These are phyloP conservation scores for Colletotrichum cuscutae DNA, from an alignment of 2,329 filamentous ascomycete species.

Conservation along the genomic window DNA sequence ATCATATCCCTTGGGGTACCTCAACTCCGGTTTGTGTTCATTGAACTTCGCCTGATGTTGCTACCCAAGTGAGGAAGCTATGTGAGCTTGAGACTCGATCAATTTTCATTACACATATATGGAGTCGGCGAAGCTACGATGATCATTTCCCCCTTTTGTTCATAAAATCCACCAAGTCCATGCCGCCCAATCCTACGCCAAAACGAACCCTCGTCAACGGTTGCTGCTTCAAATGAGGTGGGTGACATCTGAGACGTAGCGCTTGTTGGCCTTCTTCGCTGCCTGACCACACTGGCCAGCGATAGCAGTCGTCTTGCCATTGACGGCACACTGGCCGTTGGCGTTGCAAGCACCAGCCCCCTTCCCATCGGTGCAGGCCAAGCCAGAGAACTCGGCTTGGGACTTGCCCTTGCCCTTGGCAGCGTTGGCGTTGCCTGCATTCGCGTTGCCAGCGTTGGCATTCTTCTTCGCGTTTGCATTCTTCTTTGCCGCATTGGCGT, in stretches of 20 bases:
- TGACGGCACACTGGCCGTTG: slow-evolving; percentile 22
- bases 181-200: not conserved
- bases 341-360: slow-evolving; percentile 26
- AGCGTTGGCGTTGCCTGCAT: too few species aligned
- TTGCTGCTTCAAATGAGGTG: not conserved
- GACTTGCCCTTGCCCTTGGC: slow-evolving; percentile 14
- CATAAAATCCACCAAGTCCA: not conserved
- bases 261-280: slow-evolving; percentile 18
- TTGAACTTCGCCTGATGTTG: not conserved
- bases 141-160: not conserved
- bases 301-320: slow-evolving; percentile 28
- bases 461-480: slow-evolving; percentile 1
- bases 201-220: not conserved
- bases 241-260: not conserved
- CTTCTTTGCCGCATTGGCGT: not conserved
- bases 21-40: too few species aligned
- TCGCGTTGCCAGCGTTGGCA: not conserved
- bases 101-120: not conserved
- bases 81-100: not conserved
- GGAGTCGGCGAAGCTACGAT: not conserved
- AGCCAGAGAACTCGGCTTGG: slow-evolving; percentile 16
- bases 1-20: too few species aligned
- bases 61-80: not conserved
- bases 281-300: slow-evolving; percentile 25
- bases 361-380: slow-evolving; percentile 30